Conservation (phyloP, 2,329 filamentous ascomycete species). For the Pleochaeta shiraiana region DNA sequence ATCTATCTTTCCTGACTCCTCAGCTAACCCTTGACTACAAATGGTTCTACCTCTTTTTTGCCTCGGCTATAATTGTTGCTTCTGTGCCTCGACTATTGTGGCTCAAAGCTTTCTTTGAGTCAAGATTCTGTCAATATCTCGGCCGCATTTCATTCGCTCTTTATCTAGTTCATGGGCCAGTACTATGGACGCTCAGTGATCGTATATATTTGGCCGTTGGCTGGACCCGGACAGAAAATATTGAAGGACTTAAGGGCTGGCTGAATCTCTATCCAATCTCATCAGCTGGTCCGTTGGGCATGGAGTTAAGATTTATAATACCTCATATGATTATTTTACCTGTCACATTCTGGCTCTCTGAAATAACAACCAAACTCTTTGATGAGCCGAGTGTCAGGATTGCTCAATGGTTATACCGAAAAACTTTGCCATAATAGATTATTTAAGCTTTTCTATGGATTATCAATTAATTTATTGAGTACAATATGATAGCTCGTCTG, state of each 20-base stretch:
- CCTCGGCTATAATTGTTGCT: slow-evolving; percentile 33
- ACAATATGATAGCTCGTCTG: too few relatives aligned
- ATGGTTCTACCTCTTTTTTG: slow-evolving; percentile 46
- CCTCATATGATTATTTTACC: slow-evolving; percentile 39
- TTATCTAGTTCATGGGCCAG: slow-evolving; percentile 41
- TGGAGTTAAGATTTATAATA: slow-evolving; percentile 36
- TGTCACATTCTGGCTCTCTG: slow-evolving; percentile 34
- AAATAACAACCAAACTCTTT: slow-evolving; percentile 32
- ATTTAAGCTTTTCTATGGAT: too few relatives aligned
- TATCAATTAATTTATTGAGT: too few relatives aligned
- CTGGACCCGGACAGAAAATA: slow-evolving; percentile 27
- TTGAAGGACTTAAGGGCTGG: slow-evolving; percentile 28
- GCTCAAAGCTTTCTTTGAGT: slow-evolving; percentile 38
- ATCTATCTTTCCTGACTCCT: slow-evolving; percentile 32
- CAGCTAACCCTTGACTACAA: slow-evolving; percentile 44
- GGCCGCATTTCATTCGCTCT: slow-evolving; percentile 39
- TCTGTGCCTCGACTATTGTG: slow-evolving; percentile 32
- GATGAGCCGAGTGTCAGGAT: slow-evolving; percentile 40
- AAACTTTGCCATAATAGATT: slow-evolving; percentile 18
- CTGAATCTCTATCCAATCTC: slow-evolving; percentile 37
- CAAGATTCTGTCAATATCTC: slow-evolving; percentile 35
- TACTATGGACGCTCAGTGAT: slow-evolving; percentile 37
- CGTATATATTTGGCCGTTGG: slow-evolving; percentile 39
- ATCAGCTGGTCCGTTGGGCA: slow-evolving; percentile 40
- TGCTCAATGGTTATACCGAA: slow-evolving; percentile 32